Evolutionary conservation across 148 eudicot species (phyloP), one percentile per base, ranked within the genome.

Genomic region (Cornus florida): DNA sequence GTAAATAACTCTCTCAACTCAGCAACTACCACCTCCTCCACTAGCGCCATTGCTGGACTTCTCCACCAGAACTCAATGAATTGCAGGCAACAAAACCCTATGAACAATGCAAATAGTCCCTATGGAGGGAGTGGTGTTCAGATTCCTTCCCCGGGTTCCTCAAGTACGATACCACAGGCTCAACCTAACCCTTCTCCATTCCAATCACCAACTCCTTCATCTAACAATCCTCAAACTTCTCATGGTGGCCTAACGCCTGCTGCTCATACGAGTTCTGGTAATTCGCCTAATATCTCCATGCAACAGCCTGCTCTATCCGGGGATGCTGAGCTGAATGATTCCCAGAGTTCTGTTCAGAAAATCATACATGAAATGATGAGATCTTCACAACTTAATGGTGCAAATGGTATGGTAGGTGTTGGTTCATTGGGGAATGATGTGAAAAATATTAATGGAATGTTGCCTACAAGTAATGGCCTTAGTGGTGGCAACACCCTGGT

Each of bases 301-400:
- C 93, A 89, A 62, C 91, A 85, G 78, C 85, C 90, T 1, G 77
- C 88, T 35, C 82, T 84, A 41, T 90, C 92, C 4, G 84, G 86
- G 69, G 91, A 93, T 12, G 90, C 82, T 10, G 91, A 91, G 69
- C 87, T 86, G 0, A 88, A 80, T 46, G 97, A 93, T 69, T 84
- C 95, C 23, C 95, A 93, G 77, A 91, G 92, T 77, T 93, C 97
- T 14, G 97, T 92, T 22, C 98, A 96, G 82, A 96, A 96, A 83
- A 87, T 92, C 33, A 84, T 95, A 72, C 92, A 95, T 20, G 97
- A 92, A 48, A 89, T 95, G 94, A 93, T 91, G 96, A 87, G 88
- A 87, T 84, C 90, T 10, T 85, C 87, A 20, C 97, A 91, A 59
- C 78, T 90, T 19, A 84, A 82, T 75, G 82, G 84, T 46, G 89